These are phyloP conservation scores for Phanerochaete sordida DNA, from an alignment of 768 basidiomycete genomes.

Conservation along the genomic window DNA sequence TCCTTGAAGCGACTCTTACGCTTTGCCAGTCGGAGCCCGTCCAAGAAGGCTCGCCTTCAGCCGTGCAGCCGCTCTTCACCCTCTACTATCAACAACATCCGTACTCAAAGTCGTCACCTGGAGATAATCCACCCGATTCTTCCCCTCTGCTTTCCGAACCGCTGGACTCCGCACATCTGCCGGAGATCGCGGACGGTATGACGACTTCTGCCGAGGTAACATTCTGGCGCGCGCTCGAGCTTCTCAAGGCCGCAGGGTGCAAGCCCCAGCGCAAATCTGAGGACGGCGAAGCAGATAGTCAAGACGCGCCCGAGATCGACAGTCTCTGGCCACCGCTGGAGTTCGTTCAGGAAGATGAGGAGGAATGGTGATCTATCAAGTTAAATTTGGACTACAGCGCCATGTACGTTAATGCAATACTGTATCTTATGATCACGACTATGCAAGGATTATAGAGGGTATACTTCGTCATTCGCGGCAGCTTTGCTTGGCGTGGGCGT, in stretches of 20 bases:
- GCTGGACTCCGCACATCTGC: conserved; percentile 31
- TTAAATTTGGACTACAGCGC: too few relatives aligned
- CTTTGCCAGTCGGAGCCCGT: conserved; percentile 13
- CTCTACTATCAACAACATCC: conserved; percentile 52
- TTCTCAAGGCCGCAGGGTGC: conserved; percentile 24
- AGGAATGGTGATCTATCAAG: conserved; percentile 6
- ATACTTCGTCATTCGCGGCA: too few relatives aligned
- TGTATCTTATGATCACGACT: too few relatives aligned
- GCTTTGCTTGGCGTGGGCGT: too few relatives aligned
- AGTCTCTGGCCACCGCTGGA: conserved; percentile 40
- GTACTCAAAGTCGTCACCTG: neutral
- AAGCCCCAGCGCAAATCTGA: conserved; percentile 19
- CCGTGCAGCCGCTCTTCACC: conserved; percentile 44
- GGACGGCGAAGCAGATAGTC: conserved; percentile 12
- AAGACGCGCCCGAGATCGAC: conserved; percentile 19
- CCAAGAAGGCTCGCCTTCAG: conserved; percentile 2
- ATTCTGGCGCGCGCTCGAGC: conserved; percentile 44
- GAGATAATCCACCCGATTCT: neutral
- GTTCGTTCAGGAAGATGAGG: conserved; percentile 21
- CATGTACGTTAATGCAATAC: too few relatives aligned
- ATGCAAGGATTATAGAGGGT: too few relatives aligned
- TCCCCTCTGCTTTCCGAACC: conserved; percentile 30
- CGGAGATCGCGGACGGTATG: conserved; percentile 55
- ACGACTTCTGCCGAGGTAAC: conserved; percentile 53
- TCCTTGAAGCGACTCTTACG: conserved; percentile 46